Conservation (phyloP, 2,329 filamentous ascomycete species). For the Fusarium longipes region DNA sequence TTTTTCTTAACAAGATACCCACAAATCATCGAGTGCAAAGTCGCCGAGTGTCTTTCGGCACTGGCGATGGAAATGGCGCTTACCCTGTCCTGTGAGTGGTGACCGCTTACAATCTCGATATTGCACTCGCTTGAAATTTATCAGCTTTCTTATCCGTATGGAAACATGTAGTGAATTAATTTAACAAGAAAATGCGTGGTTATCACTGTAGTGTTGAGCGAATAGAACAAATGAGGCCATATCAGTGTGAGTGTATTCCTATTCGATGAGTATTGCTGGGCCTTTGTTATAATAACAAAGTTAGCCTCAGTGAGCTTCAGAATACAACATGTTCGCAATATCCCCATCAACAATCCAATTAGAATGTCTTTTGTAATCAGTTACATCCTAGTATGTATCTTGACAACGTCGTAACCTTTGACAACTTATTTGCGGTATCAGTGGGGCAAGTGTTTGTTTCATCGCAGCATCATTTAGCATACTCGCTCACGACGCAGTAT, state of each 20-base stretch:
- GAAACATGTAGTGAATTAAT: background rate
- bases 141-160: no score
- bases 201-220: background rate
- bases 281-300: background rate
- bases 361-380: no score
- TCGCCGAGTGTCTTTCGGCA: background rate
- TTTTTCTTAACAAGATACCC: background rate
- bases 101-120: no score
- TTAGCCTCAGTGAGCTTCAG: no score
- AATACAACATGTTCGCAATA: background rate
- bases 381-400: no score
- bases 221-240: background rate
- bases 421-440: background rate
- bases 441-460: background rate
- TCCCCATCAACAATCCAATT: background rate
- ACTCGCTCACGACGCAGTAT: constrained; percentile 21
- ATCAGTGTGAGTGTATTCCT: background rate
- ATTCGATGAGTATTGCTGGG: background rate
- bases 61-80: background rate
- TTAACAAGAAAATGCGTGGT: no score
- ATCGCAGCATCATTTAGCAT: background rate
- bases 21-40: background rate
- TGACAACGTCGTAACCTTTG: background rate
- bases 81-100: no score
- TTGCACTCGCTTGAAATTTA: no score